Evolutionary conservation across 306 rosid species (phyloP).

Genomic region (Coriaria nepalensis): DNA sequence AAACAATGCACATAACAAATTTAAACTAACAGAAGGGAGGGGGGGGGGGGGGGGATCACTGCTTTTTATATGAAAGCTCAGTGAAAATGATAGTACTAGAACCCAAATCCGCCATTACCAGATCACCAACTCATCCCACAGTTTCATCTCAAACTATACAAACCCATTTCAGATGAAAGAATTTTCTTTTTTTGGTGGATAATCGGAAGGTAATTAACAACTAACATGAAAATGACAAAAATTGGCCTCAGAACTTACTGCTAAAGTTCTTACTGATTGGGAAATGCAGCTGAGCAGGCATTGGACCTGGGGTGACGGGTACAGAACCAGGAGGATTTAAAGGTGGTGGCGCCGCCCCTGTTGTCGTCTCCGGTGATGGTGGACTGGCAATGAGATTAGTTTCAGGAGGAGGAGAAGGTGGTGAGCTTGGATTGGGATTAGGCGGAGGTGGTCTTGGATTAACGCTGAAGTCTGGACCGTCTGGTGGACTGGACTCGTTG

Average conservation of each 20-base stretch:
- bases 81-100: background rate
- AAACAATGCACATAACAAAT: background rate
- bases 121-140: slow-evolving; percentile 4
- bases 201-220: background rate
- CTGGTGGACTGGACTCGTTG: slow-evolving; percentile 16
- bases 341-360: slow-evolving; percentile 40
- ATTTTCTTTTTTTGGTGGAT: background rate
- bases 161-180: slow-evolving; percentile 2
- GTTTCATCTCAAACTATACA: slow-evolving; percentile 3
- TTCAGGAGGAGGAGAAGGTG: slow-evolving; percentile 16
- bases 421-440: slow-evolving; percentile 11
- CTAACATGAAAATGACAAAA: background rate
- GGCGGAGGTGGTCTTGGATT: slow-evolving; percentile 40
- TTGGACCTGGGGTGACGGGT: slow-evolving; percentile 39
- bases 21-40: background rate
- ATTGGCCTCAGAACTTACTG: slow-evolving; percentile 4
- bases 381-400: slow-evolving; percentile 9
- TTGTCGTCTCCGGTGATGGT: slow-evolving; percentile 16
- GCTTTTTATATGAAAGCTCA: slow-evolving; percentile 1
- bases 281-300: slow-evolving; percentile 25
- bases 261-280: slow-evolving; percentile 2
- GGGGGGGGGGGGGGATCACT: too few relatives aligned
- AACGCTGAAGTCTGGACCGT: background rate
- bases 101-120: background rate
- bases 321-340: slow-evolving; percentile 31